Evolutionary conservation across 371 early-diverging fungal genomes (phyloP), one percentile per base, ranked within the genome.

Genomic region (Lichtheimia ramosa): DNA sequence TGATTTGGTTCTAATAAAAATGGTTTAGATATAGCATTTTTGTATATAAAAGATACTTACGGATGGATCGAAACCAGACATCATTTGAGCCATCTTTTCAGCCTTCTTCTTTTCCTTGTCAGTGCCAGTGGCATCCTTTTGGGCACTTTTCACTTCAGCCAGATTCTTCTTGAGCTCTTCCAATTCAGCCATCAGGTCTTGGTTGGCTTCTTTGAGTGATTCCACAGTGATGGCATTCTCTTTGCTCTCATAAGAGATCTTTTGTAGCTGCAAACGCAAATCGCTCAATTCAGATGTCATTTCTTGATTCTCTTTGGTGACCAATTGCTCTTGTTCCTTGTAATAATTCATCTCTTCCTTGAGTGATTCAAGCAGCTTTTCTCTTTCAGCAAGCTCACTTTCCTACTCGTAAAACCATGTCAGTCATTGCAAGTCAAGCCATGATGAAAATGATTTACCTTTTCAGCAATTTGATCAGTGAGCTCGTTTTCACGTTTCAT

Each of bases 401-500:
- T 92, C 94, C 61, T 68, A 54, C 12, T 51, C 39, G 6, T 12
- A 18, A 59, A 43, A n/a, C n/a, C 60, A 43, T 3, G 5, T 28
- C 2, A 5, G 13, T 15, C 28, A 40, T 48, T 20, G 50, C n/a
- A 0, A 51, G 27, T 16, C 6, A 49, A 20, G 13, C 13, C 43
- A 21, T 55, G 2, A n/a, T 18, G 7, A 5, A 25, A 14, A 46
- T 12, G 6, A 52, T 27, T 10, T 42, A 68, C 69, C 68, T 94
- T 95, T 62, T 96, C 95, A 2, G 92, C 87, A 41, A 97, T 75
- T 61, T 92, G 89, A 65, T 97, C 95, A 66, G 86, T 86, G 51
- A 97, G 81, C 66, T 96, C 96, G 70, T 95, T 96, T 72, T 98
- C 97, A 43, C 97, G 88, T 59, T 87, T 86, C 78, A 96, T 65